These are phyloP conservation scores for Oryza australiensis DNA, from an alignment of 176 grass and related monocot genomes.

Conservation along the genomic window DNA sequence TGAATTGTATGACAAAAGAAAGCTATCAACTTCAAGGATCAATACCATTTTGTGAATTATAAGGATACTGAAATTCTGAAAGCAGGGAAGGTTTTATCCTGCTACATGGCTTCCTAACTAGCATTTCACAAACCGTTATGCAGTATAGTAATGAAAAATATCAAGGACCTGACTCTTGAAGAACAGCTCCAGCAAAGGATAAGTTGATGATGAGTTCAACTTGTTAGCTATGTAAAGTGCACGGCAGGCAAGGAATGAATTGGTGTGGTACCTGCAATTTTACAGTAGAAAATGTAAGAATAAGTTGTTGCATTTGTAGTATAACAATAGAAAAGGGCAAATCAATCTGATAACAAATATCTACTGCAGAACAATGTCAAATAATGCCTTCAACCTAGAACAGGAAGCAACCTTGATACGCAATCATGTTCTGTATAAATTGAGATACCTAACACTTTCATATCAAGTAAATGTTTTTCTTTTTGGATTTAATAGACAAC, in stretches of 20 bases:
- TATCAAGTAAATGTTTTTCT: not conserved
- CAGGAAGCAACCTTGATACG: not conserved
- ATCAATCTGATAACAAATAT: too few relatives aligned
- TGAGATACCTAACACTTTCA: not conserved
- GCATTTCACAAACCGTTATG: not conserved
- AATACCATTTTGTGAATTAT: not conserved
- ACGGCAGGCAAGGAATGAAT: conserved; percentile 78
- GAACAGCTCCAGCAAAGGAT: conserved; percentile 85
- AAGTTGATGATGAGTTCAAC: conserved; percentile 77
- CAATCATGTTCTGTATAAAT: not conserved
- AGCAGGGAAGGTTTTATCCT: not conserved
- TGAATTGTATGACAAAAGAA: not conserved
- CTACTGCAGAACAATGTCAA: too few relatives aligned
- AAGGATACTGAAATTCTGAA: not conserved
- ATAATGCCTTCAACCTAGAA: not conserved
- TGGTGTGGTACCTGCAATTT: conserved; percentile 79
- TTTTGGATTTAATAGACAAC: not conserved
- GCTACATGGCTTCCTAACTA: not conserved
- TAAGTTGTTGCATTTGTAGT: not conserved
- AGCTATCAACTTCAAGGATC: not conserved
- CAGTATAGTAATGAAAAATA: not conserved
- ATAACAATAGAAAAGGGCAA: not conserved
- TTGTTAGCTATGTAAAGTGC: conserved; percentile 93
- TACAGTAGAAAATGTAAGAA: not conserved
- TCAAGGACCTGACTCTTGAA: conserved; percentile 75